phyloP scores from a whole-genome alignment of 306 rosid genomes.

The Lathyrus oleraceus region DNA sequence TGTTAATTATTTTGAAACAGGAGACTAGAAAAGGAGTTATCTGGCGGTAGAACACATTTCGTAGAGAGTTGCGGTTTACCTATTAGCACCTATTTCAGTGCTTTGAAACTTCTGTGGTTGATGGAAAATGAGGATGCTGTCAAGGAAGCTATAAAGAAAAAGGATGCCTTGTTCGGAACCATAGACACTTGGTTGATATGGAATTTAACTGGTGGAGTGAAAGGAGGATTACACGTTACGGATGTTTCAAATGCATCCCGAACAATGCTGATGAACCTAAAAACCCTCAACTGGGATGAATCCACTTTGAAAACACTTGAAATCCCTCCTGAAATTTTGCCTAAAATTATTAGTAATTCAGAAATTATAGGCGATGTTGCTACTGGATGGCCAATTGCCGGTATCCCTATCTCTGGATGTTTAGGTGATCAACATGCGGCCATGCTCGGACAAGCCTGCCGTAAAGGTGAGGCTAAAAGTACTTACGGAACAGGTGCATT shows the following conservation, averaged over 20 bases:
- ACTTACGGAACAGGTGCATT: constrained; percentile 96
- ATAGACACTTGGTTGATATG: constrained; percentile 89
- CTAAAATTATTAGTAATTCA: constrained; percentile 76
- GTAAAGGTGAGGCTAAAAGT: constrained; percentile 83
- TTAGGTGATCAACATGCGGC: constrained; percentile 98
- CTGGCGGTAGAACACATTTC: constrained; percentile 80
- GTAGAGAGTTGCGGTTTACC: constrained; percentile 81
- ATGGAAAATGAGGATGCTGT: constrained; percentile 72
- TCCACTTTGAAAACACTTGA: constrained; percentile 54
- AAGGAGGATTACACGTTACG: constrained; percentile 77
- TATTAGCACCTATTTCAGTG: constrained; percentile 85
- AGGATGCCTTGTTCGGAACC: constrained; percentile 87
- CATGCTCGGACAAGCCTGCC: constrained; percentile 81
- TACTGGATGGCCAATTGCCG: constrained; percentile 76
- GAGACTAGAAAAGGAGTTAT: constrained; percentile 71
- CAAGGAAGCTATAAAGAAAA: constrained; percentile 56
- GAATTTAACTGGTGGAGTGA: constrained; percentile 78
- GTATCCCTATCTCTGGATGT: constrained; percentile 78
- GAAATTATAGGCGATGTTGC: constrained; percentile 70
- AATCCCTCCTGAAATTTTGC: constrained; percentile 65
- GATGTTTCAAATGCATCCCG: constrained; percentile 90
- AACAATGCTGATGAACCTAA: constrained; percentile 89
- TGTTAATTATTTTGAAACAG: constrained; percentile 44
- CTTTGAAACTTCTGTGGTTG: constrained; percentile 78
- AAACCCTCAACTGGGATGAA: constrained; percentile 74